phyloP scores from a whole-genome alignment of 2,329 filamentous ascomycete genomes.

The Claviceps pazoutovae region DNA sequence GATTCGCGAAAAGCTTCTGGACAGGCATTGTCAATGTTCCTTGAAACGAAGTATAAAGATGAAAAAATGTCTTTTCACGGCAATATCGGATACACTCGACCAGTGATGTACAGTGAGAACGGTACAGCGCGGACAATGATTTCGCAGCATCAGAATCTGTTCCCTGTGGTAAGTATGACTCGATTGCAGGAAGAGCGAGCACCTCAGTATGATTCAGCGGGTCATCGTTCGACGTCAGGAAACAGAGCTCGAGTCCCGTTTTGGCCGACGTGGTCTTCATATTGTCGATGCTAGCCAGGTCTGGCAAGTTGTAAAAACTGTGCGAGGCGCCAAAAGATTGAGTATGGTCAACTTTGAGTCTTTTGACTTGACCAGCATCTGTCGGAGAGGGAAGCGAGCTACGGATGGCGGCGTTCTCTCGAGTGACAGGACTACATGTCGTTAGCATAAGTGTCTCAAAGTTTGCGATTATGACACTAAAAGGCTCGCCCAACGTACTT shows the following conservation, averaged over 20 bases:
- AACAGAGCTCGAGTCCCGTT: conserved; percentile 44
- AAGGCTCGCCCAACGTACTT: conserved; percentile 25
- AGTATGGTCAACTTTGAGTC: conserved; percentile 1
- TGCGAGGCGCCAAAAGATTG: conserved; percentile 15
- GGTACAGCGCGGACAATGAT: conserved; percentile 75
- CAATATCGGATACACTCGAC: conserved; percentile 93
- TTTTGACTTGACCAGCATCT: conserved; percentile 12
- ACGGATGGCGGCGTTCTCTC: conserved; percentile 12
- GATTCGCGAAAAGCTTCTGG: conserved; percentile 76
- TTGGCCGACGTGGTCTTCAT: conserved; percentile 44
- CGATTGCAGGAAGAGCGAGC: conserved; percentile 73
- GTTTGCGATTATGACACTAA: background rate
- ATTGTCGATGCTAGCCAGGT: conserved; percentile 42
- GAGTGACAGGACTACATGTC: conserved; percentile 20
- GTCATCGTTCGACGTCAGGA: conserved; percentile 43
- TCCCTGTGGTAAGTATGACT: conserved; percentile 62
- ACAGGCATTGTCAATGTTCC: conserved; percentile 94
- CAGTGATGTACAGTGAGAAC: conserved; percentile 87
- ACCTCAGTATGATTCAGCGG: conserved; percentile 46
- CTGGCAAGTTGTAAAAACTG: conserved; percentile 47
- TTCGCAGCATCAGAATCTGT: conserved; percentile 81
- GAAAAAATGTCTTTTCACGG: conserved; percentile 93
- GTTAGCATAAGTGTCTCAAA: background rate
- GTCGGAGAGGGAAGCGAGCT: conserved; percentile 18
- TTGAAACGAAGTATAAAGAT: conserved; percentile 87